phyloP scores from a whole-genome alignment of 2,329 filamentous ascomycete genomes.

The Nemania bipapillata region DNA sequence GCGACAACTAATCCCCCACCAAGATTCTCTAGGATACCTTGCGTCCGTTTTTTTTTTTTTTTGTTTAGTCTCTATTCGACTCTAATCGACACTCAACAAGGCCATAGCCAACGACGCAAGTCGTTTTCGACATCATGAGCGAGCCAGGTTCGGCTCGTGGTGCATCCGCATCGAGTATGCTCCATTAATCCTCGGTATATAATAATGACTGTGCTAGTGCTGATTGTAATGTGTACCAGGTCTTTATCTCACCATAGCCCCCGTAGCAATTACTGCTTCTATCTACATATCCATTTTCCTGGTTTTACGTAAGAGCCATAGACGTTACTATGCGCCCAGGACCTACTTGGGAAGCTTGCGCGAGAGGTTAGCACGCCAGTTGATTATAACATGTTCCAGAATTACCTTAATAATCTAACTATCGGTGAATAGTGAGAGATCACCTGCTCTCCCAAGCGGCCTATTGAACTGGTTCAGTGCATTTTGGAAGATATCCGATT shows the following conservation, averaged over 20 bases:
- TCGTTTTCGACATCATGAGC: slow-evolving; percentile 32
- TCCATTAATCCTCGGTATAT: background rate
- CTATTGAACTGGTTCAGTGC: slow-evolving; percentile 73
- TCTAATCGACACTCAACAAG: slow-evolving; percentile 1
- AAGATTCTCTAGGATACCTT: background rate
- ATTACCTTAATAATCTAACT: slow-evolving; percentile 18
- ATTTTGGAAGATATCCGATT: slow-evolving; percentile 77
- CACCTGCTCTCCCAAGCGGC: slow-evolving; percentile 68
- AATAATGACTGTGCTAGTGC: background rate
- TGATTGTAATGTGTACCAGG: slow-evolving; percentile 47
- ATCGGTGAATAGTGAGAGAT: slow-evolving; percentile 61
- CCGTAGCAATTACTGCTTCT: slow-evolving; percentile 53
- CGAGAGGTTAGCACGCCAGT: slow-evolving; percentile 50
- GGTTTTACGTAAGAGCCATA: slow-evolving; percentile 57
- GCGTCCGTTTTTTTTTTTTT: background rate
- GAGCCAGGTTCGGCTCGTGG: slow-evolving; percentile 40
- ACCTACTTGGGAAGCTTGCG: slow-evolving; percentile 62
- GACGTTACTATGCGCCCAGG: slow-evolving; percentile 62
- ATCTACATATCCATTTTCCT: slow-evolving; percentile 60
- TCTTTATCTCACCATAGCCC: slow-evolving; percentile 58
- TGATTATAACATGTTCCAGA: background rate
- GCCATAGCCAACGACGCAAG: slow-evolving; percentile 15
- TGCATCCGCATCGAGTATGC: slow-evolving; percentile 45
- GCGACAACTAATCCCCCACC: slow-evolving; percentile 6
- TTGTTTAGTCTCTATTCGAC: background rate